These are phyloP conservation scores for Ogataea wickerhamii DNA, from an alignment of 805 yeast genomes.

Conservation along the genomic window DNA sequence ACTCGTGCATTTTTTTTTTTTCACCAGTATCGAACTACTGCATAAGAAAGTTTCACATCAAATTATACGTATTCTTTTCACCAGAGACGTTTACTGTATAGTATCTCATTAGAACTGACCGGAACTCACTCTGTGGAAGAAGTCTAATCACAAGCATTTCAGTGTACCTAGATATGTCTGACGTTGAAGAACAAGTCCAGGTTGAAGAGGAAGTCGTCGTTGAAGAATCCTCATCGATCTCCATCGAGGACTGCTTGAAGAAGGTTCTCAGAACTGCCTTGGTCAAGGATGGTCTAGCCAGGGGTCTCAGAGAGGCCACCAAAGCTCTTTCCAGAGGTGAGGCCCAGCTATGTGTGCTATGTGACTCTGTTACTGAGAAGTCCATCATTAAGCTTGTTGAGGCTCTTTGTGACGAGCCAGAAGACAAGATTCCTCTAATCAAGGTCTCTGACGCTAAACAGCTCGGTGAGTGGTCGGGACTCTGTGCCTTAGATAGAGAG, in stretches of 20 bases:
- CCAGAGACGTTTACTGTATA: constrained; percentile 1
- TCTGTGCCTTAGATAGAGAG: constrained; percentile 98
- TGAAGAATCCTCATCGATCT: constrained; percentile 82
- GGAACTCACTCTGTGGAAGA: constrained; percentile 38
- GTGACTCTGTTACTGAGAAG: constrained; percentile 98
- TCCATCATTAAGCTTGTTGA: constrained; percentile 95
- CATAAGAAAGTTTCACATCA: no score
- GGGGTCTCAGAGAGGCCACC: constrained; percentile 99
- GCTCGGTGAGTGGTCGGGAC: constrained; percentile 99
- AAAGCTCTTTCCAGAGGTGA: constrained; percentile 97
- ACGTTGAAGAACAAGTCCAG: constrained; percentile 84
- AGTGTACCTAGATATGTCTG: constrained; percentile 57
- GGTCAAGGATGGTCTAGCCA: constrained; percentile 99
- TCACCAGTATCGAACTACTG: no score
- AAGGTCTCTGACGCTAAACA: constrained; percentile 99
- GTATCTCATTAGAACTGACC: constrained; percentile 31
- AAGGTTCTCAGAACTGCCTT: constrained; percentile 97
- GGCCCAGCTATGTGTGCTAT: constrained; percentile 95
- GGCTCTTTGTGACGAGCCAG: constrained; percentile 98
- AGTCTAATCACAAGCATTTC: constrained; percentile 23
- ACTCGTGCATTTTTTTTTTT: no score
- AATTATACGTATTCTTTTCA: no score
- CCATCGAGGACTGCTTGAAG: constrained; percentile 98
- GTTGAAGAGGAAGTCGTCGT: constrained; percentile 76
- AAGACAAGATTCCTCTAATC: constrained; percentile 93